A percentile compares a stretch with the other conserved stretches of the same genome.
Evolutionary conservation across 192 early-diverging fungal genomes (phyloP).

Genomic region (Coemansia sp.): DNA sequence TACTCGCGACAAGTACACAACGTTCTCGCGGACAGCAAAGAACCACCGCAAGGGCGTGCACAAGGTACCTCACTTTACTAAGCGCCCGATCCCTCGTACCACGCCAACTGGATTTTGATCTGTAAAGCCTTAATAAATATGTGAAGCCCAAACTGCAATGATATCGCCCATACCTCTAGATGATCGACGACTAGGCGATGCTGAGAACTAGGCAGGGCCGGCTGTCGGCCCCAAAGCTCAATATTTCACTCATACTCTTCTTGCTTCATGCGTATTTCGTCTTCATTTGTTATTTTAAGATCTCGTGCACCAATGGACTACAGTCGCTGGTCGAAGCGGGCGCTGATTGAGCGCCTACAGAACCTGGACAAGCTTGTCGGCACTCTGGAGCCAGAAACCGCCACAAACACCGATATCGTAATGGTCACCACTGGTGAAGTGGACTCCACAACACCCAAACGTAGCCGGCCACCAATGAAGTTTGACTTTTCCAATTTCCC

Average conservation of each 20-base stretch:
- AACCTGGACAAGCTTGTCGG: slow-evolving; percentile 40
- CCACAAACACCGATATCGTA: not conserved
- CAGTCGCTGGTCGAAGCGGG: slow-evolving; percentile 58
- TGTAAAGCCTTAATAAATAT: not conserved
- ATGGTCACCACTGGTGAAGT: not conserved
- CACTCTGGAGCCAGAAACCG: not conserved
- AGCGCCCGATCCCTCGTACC: slow-evolving; percentile 70
- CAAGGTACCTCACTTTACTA: slow-evolving; percentile 86
- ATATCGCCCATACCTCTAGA: not conserved
- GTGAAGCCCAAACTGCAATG: not conserved
- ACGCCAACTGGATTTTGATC: slow-evolving; percentile 69
- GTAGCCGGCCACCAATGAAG: slow-evolving; percentile 24
- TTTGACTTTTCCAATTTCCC: slow-evolving; percentile 84
- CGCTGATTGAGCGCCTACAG: slow-evolving; percentile 59
- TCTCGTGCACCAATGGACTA: slow-evolving; percentile 36
- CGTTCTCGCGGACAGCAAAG: slow-evolving; percentile 71
- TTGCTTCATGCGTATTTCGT: slow-evolving; percentile 1
- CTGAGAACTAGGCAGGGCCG: not conserved
- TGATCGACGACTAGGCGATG: not conserved
- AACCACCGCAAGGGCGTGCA: slow-evolving; percentile 80
- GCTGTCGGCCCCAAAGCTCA: not conserved
- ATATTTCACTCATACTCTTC: not conserved
- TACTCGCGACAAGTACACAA: slow-evolving; percentile 81
- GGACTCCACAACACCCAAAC: slow-evolving; percentile 40
- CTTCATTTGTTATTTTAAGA: slow-evolving; percentile 1